A percentile compares a stretch with the other conserved stretches of the same genome.
phyloP scores from a whole-genome alignment of 208 protist genomes.

The Wallacemonas sp. region DNA sequence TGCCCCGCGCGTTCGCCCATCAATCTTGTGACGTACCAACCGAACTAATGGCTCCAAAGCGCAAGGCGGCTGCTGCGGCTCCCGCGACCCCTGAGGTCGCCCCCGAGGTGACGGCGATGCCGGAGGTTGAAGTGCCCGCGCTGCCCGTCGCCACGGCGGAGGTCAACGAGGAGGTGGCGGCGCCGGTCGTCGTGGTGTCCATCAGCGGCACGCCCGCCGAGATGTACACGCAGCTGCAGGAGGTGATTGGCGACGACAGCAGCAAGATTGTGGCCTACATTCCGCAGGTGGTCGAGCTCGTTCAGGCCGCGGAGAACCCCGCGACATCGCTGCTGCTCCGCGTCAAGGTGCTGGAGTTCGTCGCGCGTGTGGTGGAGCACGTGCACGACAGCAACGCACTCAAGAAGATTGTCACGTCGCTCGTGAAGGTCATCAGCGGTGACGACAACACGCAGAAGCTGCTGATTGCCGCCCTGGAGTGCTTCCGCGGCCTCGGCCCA shows the following conservation, averaged over 20 bases:
- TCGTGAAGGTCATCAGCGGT: conserved; percentile 79
- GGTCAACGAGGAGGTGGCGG: conserved; percentile 18
- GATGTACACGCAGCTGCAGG: conserved; percentile 72
- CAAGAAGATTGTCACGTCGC: conserved; percentile 73
- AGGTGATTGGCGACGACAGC: conserved; percentile 47
- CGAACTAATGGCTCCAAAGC: conserved; percentile 71
- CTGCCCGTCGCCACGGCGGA: conserved; percentile 15
- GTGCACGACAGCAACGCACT: conserved; percentile 72
- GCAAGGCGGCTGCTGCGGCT: conserved; percentile 28
- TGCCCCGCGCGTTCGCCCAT: background rate
- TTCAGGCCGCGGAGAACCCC: conserved; percentile 60
- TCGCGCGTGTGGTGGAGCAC: conserved; percentile 52
- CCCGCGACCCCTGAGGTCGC: conserved; percentile 17
- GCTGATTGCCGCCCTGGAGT: conserved; percentile 75
- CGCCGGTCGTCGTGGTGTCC: conserved; percentile 21
- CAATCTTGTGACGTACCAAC: too few species aligned
- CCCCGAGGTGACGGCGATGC: background rate
- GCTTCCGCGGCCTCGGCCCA: conserved; percentile 71
- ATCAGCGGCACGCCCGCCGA: conserved; percentile 41
- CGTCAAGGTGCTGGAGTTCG: conserved; percentile 77
- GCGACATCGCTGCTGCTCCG: conserved; percentile 72
- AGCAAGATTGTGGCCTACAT: conserved; percentile 61
- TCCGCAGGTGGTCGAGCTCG: conserved; percentile 50
- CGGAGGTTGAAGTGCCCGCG: conserved; percentile 4
- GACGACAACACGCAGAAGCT: conserved; percentile 78